Evolutionary conservation across 805 yeast genomes (phyloP), one percentile per base, ranked within the genome.

Genomic region (Nakazawaea ambrosiae): DNA sequence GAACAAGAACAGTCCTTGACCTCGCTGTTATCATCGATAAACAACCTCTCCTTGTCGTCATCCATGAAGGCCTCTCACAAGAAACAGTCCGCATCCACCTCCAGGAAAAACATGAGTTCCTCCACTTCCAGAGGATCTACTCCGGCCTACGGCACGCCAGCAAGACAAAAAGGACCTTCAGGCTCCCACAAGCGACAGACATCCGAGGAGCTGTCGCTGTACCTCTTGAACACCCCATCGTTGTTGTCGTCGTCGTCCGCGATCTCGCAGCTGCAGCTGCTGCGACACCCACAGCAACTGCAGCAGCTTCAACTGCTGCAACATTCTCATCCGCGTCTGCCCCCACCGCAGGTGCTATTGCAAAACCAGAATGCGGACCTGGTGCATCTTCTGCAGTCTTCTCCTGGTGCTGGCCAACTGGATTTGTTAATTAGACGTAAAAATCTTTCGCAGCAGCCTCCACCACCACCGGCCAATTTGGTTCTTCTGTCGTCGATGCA

Each of bases 1-100:
- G 48, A 45, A 15, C 40, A 45, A 24, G 46, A 45, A 32, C 19
- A 20, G 26, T 24, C 33, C 9, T 24, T 34, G 4, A 31, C 38
- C 5, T 31, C 38, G 5, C 20, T 31, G 12, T 14, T 34, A 18
- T 31, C 36, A 2, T 27, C 33, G 7, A 20, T 31, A n/a, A 23
- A 11, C 20, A 34, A 25, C 14, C 8, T 31, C 20, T 15, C 20
- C 8, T 12, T 6, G 10, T 28, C 31, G 5, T n/a, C n/a, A n/a
- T 22, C 24, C 10, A 22, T 22, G 24, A 7, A 7, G 7, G 10
- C 7, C 10, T 7, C 24, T 10, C 24, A 22, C 24, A 22, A 22
- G 24, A 22, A 10, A 22, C 24, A 8, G 24, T 35, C 33, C 2
- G 15, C 33, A 5, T 8, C 9, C 11, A 7, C 7, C 10, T 22